Percentiles rank a stretch among this genome's conserved stretches.
Evolutionary conservation across 1,139 yeast genomes (phyloP).

Genomic region (Saccharomyces hybrid): DNA sequence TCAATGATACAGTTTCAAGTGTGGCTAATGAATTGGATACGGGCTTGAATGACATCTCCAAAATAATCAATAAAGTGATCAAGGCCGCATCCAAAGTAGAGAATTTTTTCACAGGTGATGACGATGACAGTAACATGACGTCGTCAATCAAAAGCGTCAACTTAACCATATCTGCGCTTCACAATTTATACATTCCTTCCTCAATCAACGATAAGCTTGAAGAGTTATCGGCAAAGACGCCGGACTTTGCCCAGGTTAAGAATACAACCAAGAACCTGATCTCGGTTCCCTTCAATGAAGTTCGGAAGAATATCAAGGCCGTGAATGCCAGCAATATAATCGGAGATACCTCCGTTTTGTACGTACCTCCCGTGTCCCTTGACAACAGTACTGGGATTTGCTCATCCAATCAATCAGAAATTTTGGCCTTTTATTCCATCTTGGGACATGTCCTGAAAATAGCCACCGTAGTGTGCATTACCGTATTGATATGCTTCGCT

Average conservation of each 20-base stretch:
- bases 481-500: conserved; percentile 38
- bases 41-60: conserved; percentile 50
- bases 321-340: conserved; percentile 22
- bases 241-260: conserved; percentile 50
- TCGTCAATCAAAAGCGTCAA: conserved; percentile 41
- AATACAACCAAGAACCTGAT: conserved; percentile 42
- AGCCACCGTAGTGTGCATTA: conserved; percentile 26
- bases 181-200: conserved; percentile 55
- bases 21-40: conserved; percentile 54
- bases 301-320: conserved; percentile 38
- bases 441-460: conserved; percentile 31
- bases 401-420: conserved; percentile 19
- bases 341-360: conserved; percentile 17
- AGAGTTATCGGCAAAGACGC: conserved; percentile 41
- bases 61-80: conserved; percentile 44
- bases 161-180: conserved; percentile 49
- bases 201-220: conserved; percentile 49
- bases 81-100: conserved; percentile 42
- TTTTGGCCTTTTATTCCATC: conserved; percentile 33
- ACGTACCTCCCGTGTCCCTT: conserved; percentile 23
- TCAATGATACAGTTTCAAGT: conserved; percentile 51
- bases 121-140: conserved; percentile 29
- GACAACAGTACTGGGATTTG: conserved; percentile 17
- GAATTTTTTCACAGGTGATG: conserved; percentile 45
- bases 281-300: conserved; percentile 44